These are phyloP conservation scores for Mortierella alpina DNA, from an alignment of 192 early-diverging fungal genomes.

Conservation along the genomic window DNA sequence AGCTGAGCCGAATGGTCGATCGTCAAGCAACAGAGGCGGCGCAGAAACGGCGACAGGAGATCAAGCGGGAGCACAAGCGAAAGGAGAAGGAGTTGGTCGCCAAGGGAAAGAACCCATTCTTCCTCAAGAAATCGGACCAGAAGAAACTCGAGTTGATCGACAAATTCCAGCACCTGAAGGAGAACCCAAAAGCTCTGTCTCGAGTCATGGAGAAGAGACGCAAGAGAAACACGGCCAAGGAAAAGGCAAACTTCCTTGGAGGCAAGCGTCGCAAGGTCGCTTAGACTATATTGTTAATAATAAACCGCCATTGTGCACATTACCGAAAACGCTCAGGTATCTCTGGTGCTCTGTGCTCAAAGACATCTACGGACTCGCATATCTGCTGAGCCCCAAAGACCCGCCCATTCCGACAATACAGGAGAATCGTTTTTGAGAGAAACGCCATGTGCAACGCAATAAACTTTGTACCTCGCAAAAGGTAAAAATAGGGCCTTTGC, in stretches of 20 bases:
- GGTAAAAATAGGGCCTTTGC: too few species aligned
- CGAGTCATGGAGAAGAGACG: constrained; percentile 91
- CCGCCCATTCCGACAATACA: too few species aligned
- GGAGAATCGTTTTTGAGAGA: too few species aligned
- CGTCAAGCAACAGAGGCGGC: constrained; percentile 58
- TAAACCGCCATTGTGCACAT: too few species aligned
- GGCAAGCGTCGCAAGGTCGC: constrained; percentile 46
- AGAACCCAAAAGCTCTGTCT: constrained; percentile 78
- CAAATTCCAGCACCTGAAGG: constrained; percentile 79
- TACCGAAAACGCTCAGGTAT: too few species aligned
- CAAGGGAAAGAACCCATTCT: constrained; percentile 95
- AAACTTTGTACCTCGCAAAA: too few species aligned
- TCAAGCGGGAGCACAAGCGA: constrained; percentile 84
- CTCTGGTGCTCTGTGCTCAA: too few species aligned
- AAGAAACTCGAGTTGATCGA: constrained; percentile 89
- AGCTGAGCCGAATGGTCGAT: constrained; percentile 74
- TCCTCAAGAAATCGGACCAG: constrained; percentile 86
- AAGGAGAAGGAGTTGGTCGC: constrained; percentile 82
- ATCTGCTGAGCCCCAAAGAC: too few species aligned
- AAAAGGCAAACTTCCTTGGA: constrained; percentile 75
- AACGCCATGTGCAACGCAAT: too few species aligned
- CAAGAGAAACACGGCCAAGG: constrained; percentile 92
- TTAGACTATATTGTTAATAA: not conserved
- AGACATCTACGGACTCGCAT: too few species aligned
- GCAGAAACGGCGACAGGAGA: constrained; percentile 63